phyloP scores from a whole-genome alignment of 2,329 filamentous ascomycete species.

The Fusarium sp. region DNA sequence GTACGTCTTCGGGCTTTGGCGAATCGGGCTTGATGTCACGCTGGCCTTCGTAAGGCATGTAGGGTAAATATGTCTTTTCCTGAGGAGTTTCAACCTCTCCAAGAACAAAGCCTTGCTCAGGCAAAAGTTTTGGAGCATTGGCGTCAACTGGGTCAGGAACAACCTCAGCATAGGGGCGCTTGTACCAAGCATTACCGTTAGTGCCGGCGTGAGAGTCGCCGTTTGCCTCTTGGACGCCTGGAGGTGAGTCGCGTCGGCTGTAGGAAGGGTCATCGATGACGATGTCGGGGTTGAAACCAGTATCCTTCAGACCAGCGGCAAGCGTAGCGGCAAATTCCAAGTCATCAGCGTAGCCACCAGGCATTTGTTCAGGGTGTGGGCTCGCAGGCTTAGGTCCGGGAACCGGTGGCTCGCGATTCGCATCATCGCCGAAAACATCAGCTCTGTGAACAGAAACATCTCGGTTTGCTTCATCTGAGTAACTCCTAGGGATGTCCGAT shows the following conservation, averaged over 20 bases:
- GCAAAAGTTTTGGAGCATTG: slow-evolving; percentile 42
- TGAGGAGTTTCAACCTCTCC: slow-evolving; percentile 64
- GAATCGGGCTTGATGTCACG: slow-evolving; percentile 19
- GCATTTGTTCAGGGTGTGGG: slow-evolving; percentile 67
- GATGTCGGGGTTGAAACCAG: slow-evolving; percentile 79
- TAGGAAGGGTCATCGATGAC: slow-evolving; percentile 77
- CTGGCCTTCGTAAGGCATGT: slow-evolving; percentile 37
- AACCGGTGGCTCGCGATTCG: slow-evolving; percentile 63
- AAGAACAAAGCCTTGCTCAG: slow-evolving; percentile 62
- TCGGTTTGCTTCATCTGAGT: slow-evolving; percentile 33
- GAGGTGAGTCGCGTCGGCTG: slow-evolving; percentile 74
- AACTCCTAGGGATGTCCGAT: slow-evolving; percentile 32
- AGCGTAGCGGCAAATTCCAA: slow-evolving; percentile 78
- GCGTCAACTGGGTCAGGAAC: slow-evolving; percentile 60
- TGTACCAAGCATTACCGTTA: slow-evolving; percentile 59
- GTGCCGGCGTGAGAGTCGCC: slow-evolving; percentile 55
- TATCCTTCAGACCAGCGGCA: slow-evolving; percentile 77
- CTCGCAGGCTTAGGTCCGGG: slow-evolving; percentile 71
- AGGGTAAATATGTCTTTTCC: slow-evolving; percentile 39
- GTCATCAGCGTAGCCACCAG: slow-evolving; percentile 77
- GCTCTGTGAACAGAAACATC: slow-evolving; percentile 41
- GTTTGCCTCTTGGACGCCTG: slow-evolving; percentile 67
- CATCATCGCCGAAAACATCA: slow-evolving; percentile 55
- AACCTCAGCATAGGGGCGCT: slow-evolving; percentile 65
- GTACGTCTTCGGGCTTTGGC: slow-evolving; percentile 37